Evolutionary conservation across 2,329 filamentous ascomycete genomes (phyloP).

Genomic region (Aureobasidium melanogenum): DNA sequence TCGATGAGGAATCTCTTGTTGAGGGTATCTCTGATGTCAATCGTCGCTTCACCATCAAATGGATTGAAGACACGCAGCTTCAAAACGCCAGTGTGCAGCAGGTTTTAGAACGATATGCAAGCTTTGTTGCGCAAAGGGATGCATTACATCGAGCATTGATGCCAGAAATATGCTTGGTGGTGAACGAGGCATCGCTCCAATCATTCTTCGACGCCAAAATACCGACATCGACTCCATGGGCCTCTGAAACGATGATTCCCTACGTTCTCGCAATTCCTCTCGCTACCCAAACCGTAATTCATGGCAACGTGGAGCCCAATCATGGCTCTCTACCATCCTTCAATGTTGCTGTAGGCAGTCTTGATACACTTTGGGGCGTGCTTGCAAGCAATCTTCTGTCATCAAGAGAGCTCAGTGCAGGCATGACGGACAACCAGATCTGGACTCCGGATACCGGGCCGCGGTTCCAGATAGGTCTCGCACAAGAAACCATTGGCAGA

Average conservation of each 20-base stretch:
- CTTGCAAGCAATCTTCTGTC: background rate
- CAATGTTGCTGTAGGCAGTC: background rate
- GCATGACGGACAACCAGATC: background rate
- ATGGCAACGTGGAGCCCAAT: background rate
- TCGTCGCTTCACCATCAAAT: background rate
- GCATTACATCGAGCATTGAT: background rate
- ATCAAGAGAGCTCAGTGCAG: background rate
- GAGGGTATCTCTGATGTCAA: background rate
- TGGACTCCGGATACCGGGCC: background rate
- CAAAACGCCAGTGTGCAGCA: background rate
- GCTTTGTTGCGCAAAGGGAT: background rate
- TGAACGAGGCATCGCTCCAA: background rate
- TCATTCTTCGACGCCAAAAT: conserved; percentile 1
- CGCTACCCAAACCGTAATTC: background rate
- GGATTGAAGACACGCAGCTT: background rate
- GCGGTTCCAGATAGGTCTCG: background rate
- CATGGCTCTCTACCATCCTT: background rate
- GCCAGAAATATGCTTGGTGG: background rate
- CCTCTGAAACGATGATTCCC: background rate
- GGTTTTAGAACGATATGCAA: background rate
- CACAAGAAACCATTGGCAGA: background rate
- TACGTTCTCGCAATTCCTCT: background rate
- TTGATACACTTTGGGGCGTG: background rate
- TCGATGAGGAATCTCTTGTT: background rate
- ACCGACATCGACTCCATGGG: background rate